Percentiles rank a stretch among this genome's conserved stretches.
phyloP scores from a whole-genome alignment of 805 yeast genomes.

The Suhomyces kilbournensis region DNA sequence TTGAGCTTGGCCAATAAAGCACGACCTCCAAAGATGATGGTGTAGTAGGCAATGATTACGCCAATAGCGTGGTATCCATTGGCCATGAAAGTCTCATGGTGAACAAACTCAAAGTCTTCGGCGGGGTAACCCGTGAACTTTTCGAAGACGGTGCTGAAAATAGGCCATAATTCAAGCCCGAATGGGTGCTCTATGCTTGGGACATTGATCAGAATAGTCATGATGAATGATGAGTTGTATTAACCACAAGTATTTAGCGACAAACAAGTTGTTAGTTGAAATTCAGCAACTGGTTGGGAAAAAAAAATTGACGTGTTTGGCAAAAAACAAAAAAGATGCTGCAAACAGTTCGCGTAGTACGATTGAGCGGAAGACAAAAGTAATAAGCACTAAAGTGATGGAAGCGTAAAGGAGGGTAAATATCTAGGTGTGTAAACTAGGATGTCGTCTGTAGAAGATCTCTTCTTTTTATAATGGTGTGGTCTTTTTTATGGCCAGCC shows the following conservation, averaged over 20 bases:
- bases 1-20: conserved; percentile 48
- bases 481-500: neutral
- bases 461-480: neutral
- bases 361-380: neutral
- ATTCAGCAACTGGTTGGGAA: neutral
- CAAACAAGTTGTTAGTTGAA: neutral
- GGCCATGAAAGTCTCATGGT: conserved; percentile 65
- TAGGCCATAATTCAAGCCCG: conserved; percentile 65
- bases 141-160: conserved; percentile 51
- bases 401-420: neutral
- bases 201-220: conserved; percentile 8
- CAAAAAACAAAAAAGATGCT: neutral
- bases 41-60: conserved; percentile 40
- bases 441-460: too few relatives aligned
- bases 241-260: neutral
- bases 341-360: neutral
- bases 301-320: neutral
- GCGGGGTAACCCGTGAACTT: conserved; percentile 54
- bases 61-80: conserved; percentile 54
- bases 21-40: conserved; percentile 67
- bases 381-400: neutral
- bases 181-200: conserved; percentile 49
- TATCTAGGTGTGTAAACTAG: neutral
- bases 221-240: neutral
- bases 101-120: conserved; percentile 62